phyloP scores from a whole-genome alignment of 495 filamentous ascomycete genomes.

The Penicillium atrosanguineum region DNA sequence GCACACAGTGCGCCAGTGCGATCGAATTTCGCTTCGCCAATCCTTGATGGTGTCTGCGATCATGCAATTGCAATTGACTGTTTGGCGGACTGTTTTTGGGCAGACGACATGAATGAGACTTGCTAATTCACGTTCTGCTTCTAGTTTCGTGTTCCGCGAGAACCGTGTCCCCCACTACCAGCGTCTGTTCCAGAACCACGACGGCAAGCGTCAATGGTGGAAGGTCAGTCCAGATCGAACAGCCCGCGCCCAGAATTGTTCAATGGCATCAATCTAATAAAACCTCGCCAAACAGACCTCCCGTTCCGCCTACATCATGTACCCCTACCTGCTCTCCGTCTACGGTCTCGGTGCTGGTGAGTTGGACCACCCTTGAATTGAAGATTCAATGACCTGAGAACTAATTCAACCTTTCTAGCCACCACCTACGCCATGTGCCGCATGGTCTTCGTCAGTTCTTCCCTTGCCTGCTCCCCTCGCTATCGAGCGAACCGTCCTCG shows the following conservation, averaged over 20 bases:
- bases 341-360: slow-evolving; percentile 54
- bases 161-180: slow-evolving; percentile 88
- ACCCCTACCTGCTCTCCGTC: slow-evolving; percentile 71
- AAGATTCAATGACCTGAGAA: slow-evolving; percentile 11
- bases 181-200: slow-evolving; percentile 75
- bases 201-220: slow-evolving; percentile 79
- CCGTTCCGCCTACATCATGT: slow-evolving; percentile 63
- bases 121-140: slow-evolving; percentile 11
- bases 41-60: slow-evolving; percentile 8
- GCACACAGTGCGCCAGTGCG: slow-evolving; percentile 10
- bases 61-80: slow-evolving; percentile 21
- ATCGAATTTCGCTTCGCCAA: slow-evolving; percentile 19
- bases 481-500: slow-evolving; percentile 1
- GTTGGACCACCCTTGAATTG: slow-evolving; percentile 43
- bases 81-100: not conserved
- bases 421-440: slow-evolving; percentile 59
- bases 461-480: not conserved
- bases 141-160: slow-evolving; percentile 70
- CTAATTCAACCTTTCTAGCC: slow-evolving; percentile 30
- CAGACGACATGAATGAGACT: not conserved
- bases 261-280: slow-evolving; percentile 15
- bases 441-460: slow-evolving; percentile 53
- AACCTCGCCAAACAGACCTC: slow-evolving; percentile 45
- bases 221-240: slow-evolving; percentile 60
- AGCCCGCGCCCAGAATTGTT: not conserved